Evolutionary conservation across 1,284 basidiomycete genomes (phyloP).

Genomic region (Phenoliferia sp.): DNA sequence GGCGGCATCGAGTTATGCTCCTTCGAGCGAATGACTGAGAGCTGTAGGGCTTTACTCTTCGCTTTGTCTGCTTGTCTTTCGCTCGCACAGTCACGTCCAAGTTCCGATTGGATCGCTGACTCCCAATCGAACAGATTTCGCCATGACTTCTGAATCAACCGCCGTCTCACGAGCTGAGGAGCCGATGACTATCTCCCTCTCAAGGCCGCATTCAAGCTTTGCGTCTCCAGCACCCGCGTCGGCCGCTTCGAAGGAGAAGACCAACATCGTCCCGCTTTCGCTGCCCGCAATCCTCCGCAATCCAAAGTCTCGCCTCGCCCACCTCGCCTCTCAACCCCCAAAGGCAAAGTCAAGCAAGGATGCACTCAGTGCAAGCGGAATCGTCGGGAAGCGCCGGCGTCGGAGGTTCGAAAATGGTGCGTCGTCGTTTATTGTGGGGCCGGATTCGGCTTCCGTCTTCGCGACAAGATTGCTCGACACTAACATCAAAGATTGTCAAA

Average conservation of each 20-base stretch:
- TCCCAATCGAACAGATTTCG: too few relatives aligned
- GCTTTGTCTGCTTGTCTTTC: too few relatives aligned
- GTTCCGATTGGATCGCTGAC: too few relatives aligned
- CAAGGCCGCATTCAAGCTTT: too few relatives aligned
- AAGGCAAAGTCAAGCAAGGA: neutral
- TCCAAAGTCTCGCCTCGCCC: neutral
- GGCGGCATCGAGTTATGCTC: too few relatives aligned
- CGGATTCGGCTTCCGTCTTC: neutral
- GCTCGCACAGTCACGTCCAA: too few relatives aligned
- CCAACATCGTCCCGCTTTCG: neutral
- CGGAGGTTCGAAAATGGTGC: neutral
- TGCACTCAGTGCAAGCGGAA: neutral
- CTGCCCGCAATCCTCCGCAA: neutral
- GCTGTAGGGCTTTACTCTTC: too few relatives aligned
- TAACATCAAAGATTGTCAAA: neutral
- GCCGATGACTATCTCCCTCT: too few relatives aligned
- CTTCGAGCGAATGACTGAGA: too few relatives aligned
- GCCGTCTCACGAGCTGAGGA: too few relatives aligned
- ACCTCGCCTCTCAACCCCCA: neutral
- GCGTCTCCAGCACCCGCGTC: too few relatives aligned
- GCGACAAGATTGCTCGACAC: neutral
- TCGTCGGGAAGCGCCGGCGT: neutral
- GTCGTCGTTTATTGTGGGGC: neutral
- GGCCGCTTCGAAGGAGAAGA: neutral
- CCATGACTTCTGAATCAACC: too few relatives aligned